Percentiles rank a stretch among this genome's conserved stretches.
These are phyloP conservation scores for Lachnellula suecica DNA, from an alignment of 2,329 filamentous ascomycete species.

Conservation along the genomic window DNA sequence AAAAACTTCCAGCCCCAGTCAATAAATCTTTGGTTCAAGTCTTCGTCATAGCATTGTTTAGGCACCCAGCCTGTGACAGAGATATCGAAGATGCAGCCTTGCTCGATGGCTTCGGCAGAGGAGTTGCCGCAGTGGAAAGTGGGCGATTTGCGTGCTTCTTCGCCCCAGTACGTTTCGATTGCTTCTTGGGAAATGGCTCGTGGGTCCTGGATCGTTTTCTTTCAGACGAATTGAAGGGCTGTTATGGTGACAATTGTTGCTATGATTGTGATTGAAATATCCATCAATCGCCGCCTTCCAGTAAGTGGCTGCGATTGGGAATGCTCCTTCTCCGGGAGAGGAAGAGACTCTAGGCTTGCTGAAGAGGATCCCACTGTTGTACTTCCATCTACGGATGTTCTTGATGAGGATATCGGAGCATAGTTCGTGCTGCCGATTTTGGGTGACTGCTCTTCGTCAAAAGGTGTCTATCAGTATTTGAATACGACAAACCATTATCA, in stretches of 20 bases:
- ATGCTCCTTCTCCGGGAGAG: background rate
- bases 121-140: background rate
- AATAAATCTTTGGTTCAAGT: background rate
- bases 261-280: background rate
- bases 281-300: background rate
- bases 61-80: background rate
- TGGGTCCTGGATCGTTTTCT: background rate
- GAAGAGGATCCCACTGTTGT: background rate
- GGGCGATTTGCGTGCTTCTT: background rate
- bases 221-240: background rate
- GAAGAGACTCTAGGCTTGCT: background rate
- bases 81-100: background rate
- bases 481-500: too few species aligned
- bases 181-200: background rate
- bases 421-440: background rate
- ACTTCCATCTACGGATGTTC: background rate
- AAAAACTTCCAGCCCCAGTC: background rate
- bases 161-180: background rate
- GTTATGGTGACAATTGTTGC: background rate
- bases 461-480: too few species aligned
- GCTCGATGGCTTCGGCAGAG: background rate
- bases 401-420: background rate
- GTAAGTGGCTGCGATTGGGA: background rate
- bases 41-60: background rate
- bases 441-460: too few species aligned